These are phyloP conservation scores for Exophiala bonariae DNA, from an alignment of 2,329 filamentous ascomycete genomes.

Conservation along the genomic window DNA sequence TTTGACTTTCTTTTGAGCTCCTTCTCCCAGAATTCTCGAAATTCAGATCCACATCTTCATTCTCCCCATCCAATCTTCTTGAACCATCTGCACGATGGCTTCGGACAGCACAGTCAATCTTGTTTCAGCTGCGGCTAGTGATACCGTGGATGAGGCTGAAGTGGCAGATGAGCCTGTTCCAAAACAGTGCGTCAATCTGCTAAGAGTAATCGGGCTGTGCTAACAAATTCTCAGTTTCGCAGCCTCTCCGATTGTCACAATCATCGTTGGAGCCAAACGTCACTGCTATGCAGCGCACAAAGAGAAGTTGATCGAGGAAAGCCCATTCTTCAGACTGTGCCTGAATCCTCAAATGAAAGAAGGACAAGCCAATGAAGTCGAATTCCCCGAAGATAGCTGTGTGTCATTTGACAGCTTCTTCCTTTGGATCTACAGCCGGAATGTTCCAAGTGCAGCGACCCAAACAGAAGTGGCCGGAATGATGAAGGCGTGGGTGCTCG, in stretches of 20 bases:
- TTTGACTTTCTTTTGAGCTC: no score
- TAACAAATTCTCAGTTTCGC: not conserved
- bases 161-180: not conserved
- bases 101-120: not conserved
- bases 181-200: not conserved
- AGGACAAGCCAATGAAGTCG: not conserved
- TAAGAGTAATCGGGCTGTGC: not conserved
- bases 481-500: slow-evolving; percentile 12
- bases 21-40: no score
- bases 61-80: no score
- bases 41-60: no score
- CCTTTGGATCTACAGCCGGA: slow-evolving; percentile 7
- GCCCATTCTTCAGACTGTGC: slow-evolving; percentile 9
- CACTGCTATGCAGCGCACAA: no score
- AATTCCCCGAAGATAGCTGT: slow-evolving; percentile 6
- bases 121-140: not conserved
- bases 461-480: not conserved
- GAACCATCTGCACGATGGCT: not conserved
- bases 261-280: no score
- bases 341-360: slow-evolving; percentile 7
- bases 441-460: not conserved
- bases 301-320: not conserved
- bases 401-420: slow-evolving; percentile 7
- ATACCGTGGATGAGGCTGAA: not conserved
- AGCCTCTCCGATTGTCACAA: not conserved